Percentiles rank a stretch among this genome's conserved stretches.
phyloP scores from a whole-genome alignment of 345 rosid genomes.

The Linum usitatissimum region DNA sequence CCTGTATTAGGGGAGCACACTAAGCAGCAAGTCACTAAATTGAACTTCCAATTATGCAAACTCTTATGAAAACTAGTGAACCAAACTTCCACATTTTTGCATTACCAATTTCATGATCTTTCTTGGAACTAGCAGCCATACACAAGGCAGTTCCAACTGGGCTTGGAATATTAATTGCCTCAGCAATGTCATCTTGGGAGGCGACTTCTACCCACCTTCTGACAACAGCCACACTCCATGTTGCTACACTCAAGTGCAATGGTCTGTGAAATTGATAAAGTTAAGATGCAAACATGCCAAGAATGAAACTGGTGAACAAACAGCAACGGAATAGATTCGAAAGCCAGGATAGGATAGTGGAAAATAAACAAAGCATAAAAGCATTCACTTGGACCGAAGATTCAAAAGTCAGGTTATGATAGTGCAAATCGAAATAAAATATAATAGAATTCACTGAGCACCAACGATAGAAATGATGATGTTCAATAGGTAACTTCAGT shows the following conservation, averaged over 20 bases:
- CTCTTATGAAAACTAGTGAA: neutral
- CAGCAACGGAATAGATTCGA: neutral
- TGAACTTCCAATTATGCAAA: neutral
- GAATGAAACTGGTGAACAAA: constrained; percentile 9
- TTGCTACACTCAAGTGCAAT: constrained; percentile 72
- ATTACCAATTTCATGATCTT: constrained; percentile 91
- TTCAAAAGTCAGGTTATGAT: neutral
- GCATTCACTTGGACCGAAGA: neutral
- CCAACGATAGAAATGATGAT: neutral
- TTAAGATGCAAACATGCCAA: constrained; percentile 6
- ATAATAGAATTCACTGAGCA: neutral
- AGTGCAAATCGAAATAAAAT: no score
- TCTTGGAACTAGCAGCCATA: constrained; percentile 79
- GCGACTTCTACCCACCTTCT: constrained; percentile 91
- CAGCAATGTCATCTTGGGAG: constrained; percentile 48
- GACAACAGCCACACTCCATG: constrained; percentile 87
- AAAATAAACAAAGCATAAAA: no score
- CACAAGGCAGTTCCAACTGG: constrained; percentile 85
- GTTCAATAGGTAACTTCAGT: neutral
- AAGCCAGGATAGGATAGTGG: neutral
- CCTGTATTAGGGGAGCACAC: neutral
- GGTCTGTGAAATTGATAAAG: constrained; percentile 40
- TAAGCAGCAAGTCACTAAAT: neutral
- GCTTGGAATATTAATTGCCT: constrained; percentile 66
- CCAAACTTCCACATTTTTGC: constrained; percentile 10